A percentile compares a stretch with the other conserved stretches of the same genome.
Conservation (phyloP, 2,329 filamentous ascomycete species). For the Geosmithia morbida region DNA sequence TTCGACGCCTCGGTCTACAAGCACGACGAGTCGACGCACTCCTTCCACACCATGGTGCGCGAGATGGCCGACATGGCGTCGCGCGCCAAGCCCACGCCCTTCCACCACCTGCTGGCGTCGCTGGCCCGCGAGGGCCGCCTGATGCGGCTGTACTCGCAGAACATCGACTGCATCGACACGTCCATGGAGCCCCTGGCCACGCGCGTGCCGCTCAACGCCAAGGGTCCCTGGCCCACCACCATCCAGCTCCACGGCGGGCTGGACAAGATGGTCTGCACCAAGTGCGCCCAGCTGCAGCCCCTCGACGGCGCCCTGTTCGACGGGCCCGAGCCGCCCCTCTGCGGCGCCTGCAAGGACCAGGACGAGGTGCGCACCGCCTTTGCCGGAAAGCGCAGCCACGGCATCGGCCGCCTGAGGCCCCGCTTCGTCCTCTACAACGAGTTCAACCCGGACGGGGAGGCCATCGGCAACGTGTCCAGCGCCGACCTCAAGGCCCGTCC, state of each 20-base stretch:
- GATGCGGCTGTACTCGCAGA: slow-evolving; percentile 86
- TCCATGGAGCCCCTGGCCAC: slow-evolving; percentile 68
- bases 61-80: slow-evolving; percentile 69
- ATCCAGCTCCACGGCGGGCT: slow-evolving; percentile 89
- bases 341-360: slow-evolving; percentile 55
- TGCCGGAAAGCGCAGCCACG: slow-evolving; percentile 81
- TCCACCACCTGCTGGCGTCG: slow-evolving; percentile 87
- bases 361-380: slow-evolving; percentile 63
- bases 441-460: slow-evolving; percentile 89
- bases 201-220: slow-evolving; percentile 62
- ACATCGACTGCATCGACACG: slow-evolving; percentile 91
- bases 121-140: slow-evolving; percentile 77
- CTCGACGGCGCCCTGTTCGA: slow-evolving; percentile 72
- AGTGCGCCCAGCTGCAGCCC: slow-evolving; percentile 63
- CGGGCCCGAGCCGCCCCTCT: slow-evolving; percentile 71
- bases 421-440: slow-evolving; percentile 97
- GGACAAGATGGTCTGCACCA: slow-evolving; percentile 93
- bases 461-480: slow-evolving; percentile 80
- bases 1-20: slow-evolving; percentile 98
- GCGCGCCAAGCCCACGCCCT: slow-evolving; percentile 66
- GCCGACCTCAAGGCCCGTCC: slow-evolving; percentile 76
- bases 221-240: slow-evolving; percentile 85
- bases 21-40: slow-evolving; percentile 73
- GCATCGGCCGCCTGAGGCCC: slow-evolving; percentile 77
- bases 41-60: slow-evolving; percentile 94